Evolutionary conservation across 768 basidiomycete species (phyloP).

Genomic region (Hericium rajendrae): DNA sequence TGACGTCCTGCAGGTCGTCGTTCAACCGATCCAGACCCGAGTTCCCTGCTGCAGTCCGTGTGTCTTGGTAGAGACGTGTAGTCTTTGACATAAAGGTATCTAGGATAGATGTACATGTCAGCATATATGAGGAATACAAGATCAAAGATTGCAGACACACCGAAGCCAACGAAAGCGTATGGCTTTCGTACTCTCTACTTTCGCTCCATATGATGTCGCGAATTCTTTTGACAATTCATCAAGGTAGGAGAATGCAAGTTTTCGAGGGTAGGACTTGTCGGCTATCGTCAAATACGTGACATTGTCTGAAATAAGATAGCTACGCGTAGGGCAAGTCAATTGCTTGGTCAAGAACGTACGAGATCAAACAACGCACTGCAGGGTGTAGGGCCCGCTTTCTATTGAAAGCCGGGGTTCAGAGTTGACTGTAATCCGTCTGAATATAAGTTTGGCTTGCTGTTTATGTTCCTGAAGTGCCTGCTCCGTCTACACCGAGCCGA

Average conservation of each 20-base stretch:
- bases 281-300: slow-evolving; percentile 93
- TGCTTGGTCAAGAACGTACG: neutral
- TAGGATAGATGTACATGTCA: no score
- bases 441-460: slow-evolving; percentile 95
- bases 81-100: slow-evolving; percentile 99
- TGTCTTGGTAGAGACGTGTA: slow-evolving; percentile 88
- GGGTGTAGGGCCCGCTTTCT: slow-evolving; percentile 89
- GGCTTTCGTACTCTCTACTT: slow-evolving; percentile 91
- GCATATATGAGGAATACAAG: neutral
- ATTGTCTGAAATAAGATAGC: slow-evolving; percentile 91
- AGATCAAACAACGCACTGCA: slow-evolving; percentile 60
- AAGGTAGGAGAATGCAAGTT: slow-evolving; percentile 94
- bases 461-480: slow-evolving; percentile 93
- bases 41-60: slow-evolving; percentile 64
- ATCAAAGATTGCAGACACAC: slow-evolving; percentile 41
- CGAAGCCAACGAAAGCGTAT: slow-evolving; percentile 98
- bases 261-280: slow-evolving; percentile 94
- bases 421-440: slow-evolving; percentile 87
- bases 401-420: slow-evolving; percentile 95
- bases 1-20: slow-evolving; percentile 95
- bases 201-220: slow-evolving; percentile 81
- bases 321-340: slow-evolving; percentile 21
- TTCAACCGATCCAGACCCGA: slow-evolving; percentile 81
- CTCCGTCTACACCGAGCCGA: slow-evolving; percentile 62
- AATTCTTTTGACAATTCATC: slow-evolving; percentile 98